Base-by-base conservation (phyloP, 257 asterid species). In the Gynochthodes officinalis region DNA sequence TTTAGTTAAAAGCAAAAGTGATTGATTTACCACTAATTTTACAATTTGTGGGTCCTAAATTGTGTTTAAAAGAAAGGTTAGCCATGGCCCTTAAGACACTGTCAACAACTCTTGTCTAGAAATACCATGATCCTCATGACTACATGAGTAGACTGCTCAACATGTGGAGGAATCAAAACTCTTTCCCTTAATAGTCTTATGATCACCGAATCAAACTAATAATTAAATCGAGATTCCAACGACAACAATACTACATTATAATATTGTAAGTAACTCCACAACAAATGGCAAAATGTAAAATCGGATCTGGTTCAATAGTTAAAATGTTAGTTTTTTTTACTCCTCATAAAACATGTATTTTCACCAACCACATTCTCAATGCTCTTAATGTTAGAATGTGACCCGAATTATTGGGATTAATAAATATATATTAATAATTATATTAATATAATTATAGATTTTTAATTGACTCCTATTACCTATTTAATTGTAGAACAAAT, bases 1-100 rank as follows among this genome's bases (percentile, higher is more conserved):
- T 71, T 76, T 62, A 75, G 42, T 46, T 33, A 69, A 35, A 27
- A 19, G 2, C 9, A 64, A 35, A 72, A 68, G 72, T 80, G 76
- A 80, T 73, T 72, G 78, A 76, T 76, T 80, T 68, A 62, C 39
- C 67, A 35, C 67, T 70, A 74, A 74, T 59, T 58, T 76, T 69
- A 44, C 44, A 70, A 64, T 57, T 35, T 79, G 74, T 71, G 79
- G 77, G 77, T 71, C 80, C 73, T 57, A 49, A 79, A 40, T 71
- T 32, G 57, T 52, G 74, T 57, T 79, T 75, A 64, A 75, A 72
- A 58, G 67, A 16, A 58, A 57, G 65, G 39, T 79, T 79, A 39
- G 19, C n/a, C 65, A 57, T 79, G 81, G 70, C 81, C 80, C 81
- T 49, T 66, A 49, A 39, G 13, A 46, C 74, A 58, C 60, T 72